Conservation (phyloP, 2,329 filamentous ascomycete species). For the Curvularia lunata region DNA sequence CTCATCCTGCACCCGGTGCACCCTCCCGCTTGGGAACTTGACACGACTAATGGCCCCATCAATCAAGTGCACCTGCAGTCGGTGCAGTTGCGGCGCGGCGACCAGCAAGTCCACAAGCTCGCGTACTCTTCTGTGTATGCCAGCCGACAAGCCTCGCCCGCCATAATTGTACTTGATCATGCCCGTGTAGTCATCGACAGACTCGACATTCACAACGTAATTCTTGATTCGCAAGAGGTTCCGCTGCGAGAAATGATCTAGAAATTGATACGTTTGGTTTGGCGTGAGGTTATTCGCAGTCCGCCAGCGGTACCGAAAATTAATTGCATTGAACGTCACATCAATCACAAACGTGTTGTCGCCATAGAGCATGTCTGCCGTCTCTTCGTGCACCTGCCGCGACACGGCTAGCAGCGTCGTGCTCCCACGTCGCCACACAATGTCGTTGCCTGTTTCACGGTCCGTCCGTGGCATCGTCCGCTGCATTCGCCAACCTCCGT, state of each 20-base stretch:
- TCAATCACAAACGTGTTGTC: constrained; percentile 55
- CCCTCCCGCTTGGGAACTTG: constrained; percentile 39
- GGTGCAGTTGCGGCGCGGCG: constrained; percentile 29
- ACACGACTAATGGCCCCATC: constrained; percentile 38
- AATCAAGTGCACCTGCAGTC: constrained; percentile 42
- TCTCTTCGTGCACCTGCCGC: constrained; percentile 54
- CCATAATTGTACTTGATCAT: constrained; percentile 61
- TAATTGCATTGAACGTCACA: constrained; percentile 52
- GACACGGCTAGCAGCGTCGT: constrained; percentile 50
- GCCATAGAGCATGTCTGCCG: constrained; percentile 55
- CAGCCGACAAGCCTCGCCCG: constrained; percentile 53
- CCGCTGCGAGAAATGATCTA: constrained; percentile 51
- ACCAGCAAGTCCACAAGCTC: constrained; percentile 50
- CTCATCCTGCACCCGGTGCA: constrained; percentile 44
- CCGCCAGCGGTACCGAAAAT: constrained; percentile 54
- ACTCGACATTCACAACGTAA: constrained; percentile 55
- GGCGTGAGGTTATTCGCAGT: constrained; percentile 53
- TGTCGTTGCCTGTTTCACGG: constrained; percentile 41
- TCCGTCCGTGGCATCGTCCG: constrained; percentile 31
- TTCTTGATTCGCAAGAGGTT: constrained; percentile 53
- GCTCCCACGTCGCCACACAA: constrained; percentile 54
- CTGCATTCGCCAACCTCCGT: constrained; percentile 40
- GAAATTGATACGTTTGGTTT: constrained; percentile 49
- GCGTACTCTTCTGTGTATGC: constrained; percentile 50
- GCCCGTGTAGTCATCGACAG: constrained; percentile 57